These are phyloP conservation scores for Penicillium desertorum DNA, from an alignment of 495 filamentous ascomycete genomes.

Conservation along the genomic window DNA sequence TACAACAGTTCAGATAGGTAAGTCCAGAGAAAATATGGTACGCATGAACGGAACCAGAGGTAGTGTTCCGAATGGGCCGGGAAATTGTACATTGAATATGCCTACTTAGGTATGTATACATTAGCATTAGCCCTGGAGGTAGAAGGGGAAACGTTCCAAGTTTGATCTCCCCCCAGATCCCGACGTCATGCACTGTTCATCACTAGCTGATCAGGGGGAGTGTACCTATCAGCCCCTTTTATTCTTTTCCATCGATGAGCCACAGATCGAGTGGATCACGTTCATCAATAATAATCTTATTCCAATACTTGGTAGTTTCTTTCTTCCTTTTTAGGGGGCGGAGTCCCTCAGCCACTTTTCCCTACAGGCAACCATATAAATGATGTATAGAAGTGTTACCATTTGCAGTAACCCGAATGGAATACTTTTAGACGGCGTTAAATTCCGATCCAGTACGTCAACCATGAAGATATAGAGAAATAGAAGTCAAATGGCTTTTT, in stretches of 20 bases:
- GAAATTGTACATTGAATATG: background rate
- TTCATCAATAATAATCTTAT: slow-evolving; percentile 1
- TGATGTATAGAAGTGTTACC: background rate
- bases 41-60: background rate
- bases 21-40: background rate
- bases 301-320: background rate
- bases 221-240: slow-evolving; percentile 7
- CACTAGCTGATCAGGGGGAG: slow-evolving; percentile 16
- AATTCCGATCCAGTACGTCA: slow-evolving; percentile 14
- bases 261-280: slow-evolving; percentile 4
- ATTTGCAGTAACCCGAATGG: background rate
- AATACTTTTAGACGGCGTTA: background rate
- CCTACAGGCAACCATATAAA: slow-evolving; percentile 10
- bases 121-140: background rate
- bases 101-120: too few relatives aligned
- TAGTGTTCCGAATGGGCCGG: slow-evolving; percentile 3
- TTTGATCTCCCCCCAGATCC: slow-evolving; percentile 7
- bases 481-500: background rate
- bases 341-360: slow-evolving; percentile 3
- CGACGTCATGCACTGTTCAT: slow-evolving; percentile 24
- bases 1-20: background rate
- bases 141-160: background rate
- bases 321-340: background rate
- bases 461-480: background rate
- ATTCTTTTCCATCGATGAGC: background rate